Evolutionary conservation across 2,329 filamentous ascomycete genomes (phyloP), one percentile per base, ranked within the genome.

Genomic region (Exserohilum turcica): DNA sequence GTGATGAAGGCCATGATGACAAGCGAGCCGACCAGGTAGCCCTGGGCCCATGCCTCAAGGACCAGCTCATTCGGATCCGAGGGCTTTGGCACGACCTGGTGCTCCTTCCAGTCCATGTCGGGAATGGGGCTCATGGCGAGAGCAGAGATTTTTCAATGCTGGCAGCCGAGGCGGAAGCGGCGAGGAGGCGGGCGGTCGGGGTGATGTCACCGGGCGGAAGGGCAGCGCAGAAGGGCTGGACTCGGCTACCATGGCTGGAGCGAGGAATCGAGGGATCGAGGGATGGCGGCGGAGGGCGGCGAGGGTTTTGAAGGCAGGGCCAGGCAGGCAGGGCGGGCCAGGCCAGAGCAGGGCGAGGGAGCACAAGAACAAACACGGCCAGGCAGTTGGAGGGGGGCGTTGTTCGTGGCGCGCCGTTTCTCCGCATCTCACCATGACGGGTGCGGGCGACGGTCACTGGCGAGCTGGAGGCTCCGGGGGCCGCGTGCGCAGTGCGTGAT

Each of bases 1-100:
- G 79, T 78, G 37, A 80, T 75, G 56, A 75, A 78, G 15, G 72
- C 68, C 77, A 81, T 79, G 43, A 80, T 77, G 54, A 80, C 70
- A 28, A 81, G 67, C 10, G 72, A 71, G 18, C 74, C 74, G n/a
- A 76, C 72, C 59, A 76, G 66, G 39, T 69, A 74, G 35, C 74
- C 74, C 59, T 75, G 71, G 5, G 72, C 69, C 74, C 74, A 77
- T 48, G 72, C 71, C 58, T 77, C 74, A 9, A 77, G 61, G 18
- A 76, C 63, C 45, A 76, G 59, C 44, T 72, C 66, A 28, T 70
- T 57, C 2, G 68, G 63, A 33, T 74, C 59, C 2, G 52, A 67
- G 36, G 72, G 72, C 45, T 68, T 71, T n/a, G 59, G 58, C 6
- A 71, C 63, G n/a, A 64, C 63, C 28, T 59, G 42, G 19, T 55